phyloP scores from a whole-genome alignment of 169 alveolate genomes.

The Plasmodium knowlesi region DNA sequence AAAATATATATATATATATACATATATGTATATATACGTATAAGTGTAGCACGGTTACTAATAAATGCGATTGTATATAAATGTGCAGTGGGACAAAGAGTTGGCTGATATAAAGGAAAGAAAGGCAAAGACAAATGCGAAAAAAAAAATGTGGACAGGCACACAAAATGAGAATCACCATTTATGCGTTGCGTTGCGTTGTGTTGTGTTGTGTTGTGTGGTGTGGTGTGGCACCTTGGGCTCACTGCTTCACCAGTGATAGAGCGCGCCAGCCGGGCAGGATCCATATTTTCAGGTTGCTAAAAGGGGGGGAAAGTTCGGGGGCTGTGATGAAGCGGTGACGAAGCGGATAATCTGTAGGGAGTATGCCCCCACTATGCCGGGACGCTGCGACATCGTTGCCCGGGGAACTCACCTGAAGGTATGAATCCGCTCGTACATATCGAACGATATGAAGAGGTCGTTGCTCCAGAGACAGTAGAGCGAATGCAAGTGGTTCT shows the following conservation, averaged over 20 bases:
- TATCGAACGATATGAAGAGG: conserved; percentile 54
- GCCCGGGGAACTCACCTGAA: conserved; percentile 11
- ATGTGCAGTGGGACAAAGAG: background rate
- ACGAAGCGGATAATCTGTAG: background rate
- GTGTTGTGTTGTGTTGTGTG: background rate
- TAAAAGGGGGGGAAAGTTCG: background rate
- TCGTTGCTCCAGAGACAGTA: conserved; percentile 73
- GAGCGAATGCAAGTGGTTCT: conserved; percentile 51
- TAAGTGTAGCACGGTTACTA: background rate
- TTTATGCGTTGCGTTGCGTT: background rate
- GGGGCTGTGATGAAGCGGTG: background rate
- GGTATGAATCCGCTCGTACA: conserved; percentile 57
- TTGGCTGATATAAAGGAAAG: background rate
- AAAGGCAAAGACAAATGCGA: background rate
- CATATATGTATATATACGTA: too few relatives aligned
- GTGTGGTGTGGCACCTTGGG: background rate
- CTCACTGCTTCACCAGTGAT: conserved; percentile 53
- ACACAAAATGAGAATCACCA: background rate
- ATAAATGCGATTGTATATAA: too few relatives aligned
- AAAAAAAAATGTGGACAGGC: background rate
- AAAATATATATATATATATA: background rate
- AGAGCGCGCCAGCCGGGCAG: conserved; percentile 75
- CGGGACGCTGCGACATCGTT: background rate
- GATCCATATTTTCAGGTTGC: conserved; percentile 65
- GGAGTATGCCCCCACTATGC: background rate